Conservation (phyloP, 305 asterid genomes). For the Ruellia speciosa region DNA sequence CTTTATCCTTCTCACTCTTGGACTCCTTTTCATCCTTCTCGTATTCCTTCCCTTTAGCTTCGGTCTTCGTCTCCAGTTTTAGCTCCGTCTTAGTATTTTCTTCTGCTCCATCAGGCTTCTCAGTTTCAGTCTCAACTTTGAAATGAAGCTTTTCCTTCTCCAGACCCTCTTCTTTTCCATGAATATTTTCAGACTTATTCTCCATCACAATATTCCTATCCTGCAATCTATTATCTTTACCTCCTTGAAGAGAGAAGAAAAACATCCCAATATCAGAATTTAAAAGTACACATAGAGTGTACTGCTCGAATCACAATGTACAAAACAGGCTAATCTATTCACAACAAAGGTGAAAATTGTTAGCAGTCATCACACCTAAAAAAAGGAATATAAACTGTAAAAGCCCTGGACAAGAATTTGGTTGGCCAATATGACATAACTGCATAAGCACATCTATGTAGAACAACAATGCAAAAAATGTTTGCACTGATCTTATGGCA, state of each 20-base stretch:
- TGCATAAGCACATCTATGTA: no score
- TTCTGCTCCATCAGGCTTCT: constrained; percentile 30
- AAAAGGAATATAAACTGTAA: no score
- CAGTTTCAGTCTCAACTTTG: constrained; percentile 33
- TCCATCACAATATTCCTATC: constrained; percentile 26
- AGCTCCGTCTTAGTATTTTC: constrained; percentile 38
- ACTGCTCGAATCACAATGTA: no score
- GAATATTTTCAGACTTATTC: constrained; percentile 22
- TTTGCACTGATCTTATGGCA: no score
- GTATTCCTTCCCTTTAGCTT: constrained; percentile 29
- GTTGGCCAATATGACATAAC: no score
- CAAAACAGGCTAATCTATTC: no score
- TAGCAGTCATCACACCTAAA: no score
- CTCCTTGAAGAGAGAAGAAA: constrained; percentile 21
- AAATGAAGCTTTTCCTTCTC: constrained; percentile 49
- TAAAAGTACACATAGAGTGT: no score
- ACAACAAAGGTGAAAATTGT: no score
- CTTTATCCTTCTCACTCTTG: constrained; percentile 17
- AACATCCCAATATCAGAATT: not conserved
- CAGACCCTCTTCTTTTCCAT: constrained; percentile 26
- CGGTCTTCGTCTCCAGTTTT: constrained; percentile 32
- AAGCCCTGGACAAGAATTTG: no score
- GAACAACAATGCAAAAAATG: no score
- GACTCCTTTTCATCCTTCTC: constrained; percentile 20
- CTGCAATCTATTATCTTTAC: not conserved